A percentile compares a stretch with the other conserved stretches of the same genome.
phyloP scores from a whole-genome alignment of 192 early-diverging fungal genomes.

The Coemansia biformis region DNA sequence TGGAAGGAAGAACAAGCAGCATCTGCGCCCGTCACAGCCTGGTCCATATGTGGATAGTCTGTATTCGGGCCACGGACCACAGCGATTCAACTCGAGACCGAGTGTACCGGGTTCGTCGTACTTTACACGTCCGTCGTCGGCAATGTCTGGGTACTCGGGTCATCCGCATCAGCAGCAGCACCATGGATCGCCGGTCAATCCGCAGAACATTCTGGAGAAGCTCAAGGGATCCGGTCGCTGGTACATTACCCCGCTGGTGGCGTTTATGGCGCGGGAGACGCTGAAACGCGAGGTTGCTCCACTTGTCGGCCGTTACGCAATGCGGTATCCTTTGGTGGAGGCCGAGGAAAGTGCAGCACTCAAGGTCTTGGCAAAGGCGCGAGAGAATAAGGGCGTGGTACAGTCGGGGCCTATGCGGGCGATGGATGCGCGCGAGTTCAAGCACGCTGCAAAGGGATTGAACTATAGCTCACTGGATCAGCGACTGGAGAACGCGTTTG shows the following conservation, averaged over 20 bases:
- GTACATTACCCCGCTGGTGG: slow-evolving; percentile 25
- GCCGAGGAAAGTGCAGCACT: slow-evolving; percentile 27
- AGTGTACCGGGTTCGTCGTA: no score
- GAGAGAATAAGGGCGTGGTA: no score
- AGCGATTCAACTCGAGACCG: no score
- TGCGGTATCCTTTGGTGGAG: slow-evolving; percentile 41
- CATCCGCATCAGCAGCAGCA: slow-evolving; percentile 9
- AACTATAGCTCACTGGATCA: slow-evolving; percentile 26
- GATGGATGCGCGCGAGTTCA: slow-evolving; percentile 28
- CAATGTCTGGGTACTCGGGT: slow-evolving; percentile 12
- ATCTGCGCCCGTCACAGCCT: slow-evolving; percentile 5
- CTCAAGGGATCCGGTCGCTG: slow-evolving; percentile 13
- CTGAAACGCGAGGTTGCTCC: slow-evolving; percentile 10
- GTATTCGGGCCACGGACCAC: slow-evolving; percentile 14
- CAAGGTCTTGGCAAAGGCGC: no score
- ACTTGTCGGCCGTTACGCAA: slow-evolving; percentile 37
- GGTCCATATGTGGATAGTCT: background rate
- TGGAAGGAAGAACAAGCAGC: slow-evolving; percentile 17
- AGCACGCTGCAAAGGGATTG: slow-evolving; percentile 22
- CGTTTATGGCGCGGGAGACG: slow-evolving; percentile 23
- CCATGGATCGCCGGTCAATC: slow-evolving; percentile 1
- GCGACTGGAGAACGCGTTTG: slow-evolving; percentile 28
- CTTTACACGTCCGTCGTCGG: no score
- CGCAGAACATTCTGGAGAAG: slow-evolving; percentile 12
- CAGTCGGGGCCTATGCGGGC: slow-evolving; percentile 26